A percentile compares a stretch with the other conserved stretches of the same genome.
phyloP scores from a whole-genome alignment of 257 asterid genomes.

The Lavandula angustifolia region DNA sequence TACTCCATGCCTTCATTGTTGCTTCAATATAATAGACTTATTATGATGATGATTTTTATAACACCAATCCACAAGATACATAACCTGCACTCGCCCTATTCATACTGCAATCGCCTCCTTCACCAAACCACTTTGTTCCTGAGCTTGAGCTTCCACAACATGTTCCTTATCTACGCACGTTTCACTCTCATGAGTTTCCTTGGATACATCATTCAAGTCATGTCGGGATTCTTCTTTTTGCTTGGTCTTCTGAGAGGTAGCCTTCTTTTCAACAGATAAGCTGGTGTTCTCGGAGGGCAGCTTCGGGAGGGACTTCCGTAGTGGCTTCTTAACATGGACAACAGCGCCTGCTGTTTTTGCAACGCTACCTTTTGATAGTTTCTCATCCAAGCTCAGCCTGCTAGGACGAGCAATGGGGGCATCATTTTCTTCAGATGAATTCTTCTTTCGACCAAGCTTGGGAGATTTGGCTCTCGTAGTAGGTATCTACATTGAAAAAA shows the following conservation, averaged over 20 bases:
- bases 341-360: conserved; percentile 40
- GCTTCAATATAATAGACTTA: conserved; percentile 38
- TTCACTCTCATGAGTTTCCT: conserved; percentile 37
- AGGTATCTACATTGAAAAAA: conserved; percentile 59
- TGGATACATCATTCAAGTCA: conserved; percentile 30
- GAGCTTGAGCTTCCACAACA: conserved; percentile 35
- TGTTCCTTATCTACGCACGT: conserved; percentile 27
- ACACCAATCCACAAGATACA: conserved; percentile 30
- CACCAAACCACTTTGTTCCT: conserved; percentile 33
- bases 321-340: conserved; percentile 59
- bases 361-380: conserved; percentile 41
- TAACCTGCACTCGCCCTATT: conserved; percentile 30
- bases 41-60: conserved; percentile 31
- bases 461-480: conserved; percentile 88
- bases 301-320: conserved; percentile 79
- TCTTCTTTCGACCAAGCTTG: conserved; percentile 82
- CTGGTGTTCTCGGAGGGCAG: conserved; percentile 69
- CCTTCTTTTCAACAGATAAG: conserved; percentile 51
- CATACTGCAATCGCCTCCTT: conserved; percentile 46
- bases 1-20: conserved; percentile 39
- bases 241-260: conserved; percentile 35
- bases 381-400: conserved; percentile 77
- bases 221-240: too few relatives aligned
- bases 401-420: conserved; percentile 37
- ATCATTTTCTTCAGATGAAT: conserved; percentile 54